Evolutionary conservation across 2,329 filamentous ascomycete genomes (phyloP), one percentile per base, ranked within the genome.

Genomic region (Lasiodiplodia citricola): DNA sequence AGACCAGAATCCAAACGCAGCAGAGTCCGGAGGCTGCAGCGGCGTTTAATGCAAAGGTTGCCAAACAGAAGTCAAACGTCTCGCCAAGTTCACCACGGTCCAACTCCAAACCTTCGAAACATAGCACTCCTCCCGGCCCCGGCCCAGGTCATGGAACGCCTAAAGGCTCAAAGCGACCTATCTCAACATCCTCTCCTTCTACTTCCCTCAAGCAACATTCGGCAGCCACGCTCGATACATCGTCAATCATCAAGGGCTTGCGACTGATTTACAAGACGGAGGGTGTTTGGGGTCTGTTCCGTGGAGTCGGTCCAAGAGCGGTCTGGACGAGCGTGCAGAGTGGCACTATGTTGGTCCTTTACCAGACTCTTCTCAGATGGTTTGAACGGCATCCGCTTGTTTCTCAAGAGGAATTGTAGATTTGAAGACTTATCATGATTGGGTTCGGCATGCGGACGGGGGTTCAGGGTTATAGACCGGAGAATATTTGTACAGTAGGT

Each of bases 311-410:
- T 0, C 96, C 96, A 1, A 88, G 96, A 66, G 91, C 91, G 68
- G 93, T 98, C 16, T 99, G 96, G 96, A 99, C 96, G 25, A 97
- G 95, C 76, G 93, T 98, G 69, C 96, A 99, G 83, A 97, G 92
- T 76, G 92, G 94, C 52, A 97, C 93, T 72, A 98, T 98, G 95
- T 85, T 98, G 77, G 94, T 98, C 74, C 84, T 97, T 79, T 98
- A 98, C 80, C 95, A 98, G 82, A 91, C 90, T 70, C 84, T 98
- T 68, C 82, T 98, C 77, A 90, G 91, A 75, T 88, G 90, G 80
- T 86, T 98, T 72, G 91, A 94, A 69, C 73, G 80, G n/a, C 81
- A 84, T 74, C 81, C 82, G 18, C 75, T 83, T 28, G 76, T 80
- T 58, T 14, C 11, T 50, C 35, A 31, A 31, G 16, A 58, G 35